Conservation (phyloP, 2,329 filamentous ascomycete genomes). For the Penicillium verrucosum region DNA sequence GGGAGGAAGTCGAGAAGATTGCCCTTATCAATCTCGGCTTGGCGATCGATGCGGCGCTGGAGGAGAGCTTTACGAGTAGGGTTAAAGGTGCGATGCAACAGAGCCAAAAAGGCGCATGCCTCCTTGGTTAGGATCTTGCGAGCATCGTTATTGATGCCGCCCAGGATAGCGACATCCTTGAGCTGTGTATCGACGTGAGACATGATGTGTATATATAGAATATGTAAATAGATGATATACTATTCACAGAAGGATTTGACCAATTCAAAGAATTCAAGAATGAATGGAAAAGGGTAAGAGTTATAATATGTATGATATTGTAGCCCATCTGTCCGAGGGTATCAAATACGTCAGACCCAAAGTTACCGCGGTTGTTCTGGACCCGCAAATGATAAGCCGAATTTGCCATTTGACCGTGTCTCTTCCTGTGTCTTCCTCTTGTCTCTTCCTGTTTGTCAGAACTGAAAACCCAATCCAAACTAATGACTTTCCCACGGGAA, state of each 20-base stretch:
- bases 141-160: constrained; percentile 71
- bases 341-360: constrained; percentile 21
- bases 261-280: too few relatives aligned
- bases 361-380: constrained; percentile 21
- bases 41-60: constrained; percentile 78
- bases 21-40: constrained; percentile 90
- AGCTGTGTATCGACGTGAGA: constrained; percentile 71
- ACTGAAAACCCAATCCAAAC: not conserved
- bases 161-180: constrained; percentile 83
- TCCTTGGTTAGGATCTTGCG: constrained; percentile 90
- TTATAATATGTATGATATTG: not conserved
- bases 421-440: not conserved
- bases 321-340: constrained; percentile 22
- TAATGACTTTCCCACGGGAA: constrained; percentile 23
- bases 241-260: not conserved
- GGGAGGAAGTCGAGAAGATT: constrained; percentile 88
- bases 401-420: not conserved
- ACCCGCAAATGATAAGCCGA: constrained; percentile 12
- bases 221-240: not conserved
- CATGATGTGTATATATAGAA: constrained; percentile 47
- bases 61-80: constrained; percentile 80
- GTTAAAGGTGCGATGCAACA: constrained; percentile 95
- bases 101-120: constrained; percentile 85
- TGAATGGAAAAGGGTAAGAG: too few relatives aligned
- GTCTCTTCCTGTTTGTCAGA: too few relatives aligned